Percentiles rank a stretch among this genome's conserved stretches.
These are phyloP conservation scores for Nakazawaea molendinolei DNA, from an alignment of 805 yeast genomes.

Conservation along the genomic window DNA sequence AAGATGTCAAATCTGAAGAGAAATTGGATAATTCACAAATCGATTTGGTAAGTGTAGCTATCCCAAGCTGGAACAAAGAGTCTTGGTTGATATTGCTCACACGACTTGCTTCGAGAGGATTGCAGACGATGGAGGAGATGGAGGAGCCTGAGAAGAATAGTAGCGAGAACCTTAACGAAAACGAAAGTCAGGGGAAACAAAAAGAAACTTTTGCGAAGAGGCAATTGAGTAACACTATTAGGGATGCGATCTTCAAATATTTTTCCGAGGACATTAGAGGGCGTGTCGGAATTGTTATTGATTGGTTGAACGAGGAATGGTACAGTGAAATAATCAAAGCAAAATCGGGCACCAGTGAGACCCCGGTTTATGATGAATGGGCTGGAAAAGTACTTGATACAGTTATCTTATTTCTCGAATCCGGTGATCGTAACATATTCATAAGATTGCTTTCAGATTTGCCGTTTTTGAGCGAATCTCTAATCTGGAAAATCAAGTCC, in stretches of 20 bases:
- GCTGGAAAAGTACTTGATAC: conserved; percentile 67
- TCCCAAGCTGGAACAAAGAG: conserved; percentile 46
- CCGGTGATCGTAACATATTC: conserved; percentile 71
- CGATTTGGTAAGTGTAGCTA: conserved; percentile 54
- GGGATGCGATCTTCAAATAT: conserved; percentile 66
- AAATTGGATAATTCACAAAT: conserved; percentile 22
- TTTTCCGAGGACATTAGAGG: conserved; percentile 66
- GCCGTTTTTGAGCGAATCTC: conserved; percentile 61
- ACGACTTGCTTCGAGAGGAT: conserved; percentile 79
- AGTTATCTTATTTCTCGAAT: conserved; percentile 77
- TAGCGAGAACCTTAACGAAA: conserved; percentile 15
- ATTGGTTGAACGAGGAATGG: conserved; percentile 98
- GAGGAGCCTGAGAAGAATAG: conserved; percentile 7
- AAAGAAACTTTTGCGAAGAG: no score
- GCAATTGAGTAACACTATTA: conserved; percentile 49
- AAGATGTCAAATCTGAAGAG: conserved; percentile 17
- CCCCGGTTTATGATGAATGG: conserved; percentile 61
- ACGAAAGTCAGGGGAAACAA: no score
- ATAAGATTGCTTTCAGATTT: conserved; percentile 81
- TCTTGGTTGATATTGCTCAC: conserved; percentile 75
- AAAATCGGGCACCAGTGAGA: conserved; percentile 20
- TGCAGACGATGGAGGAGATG: conserved; percentile 19
- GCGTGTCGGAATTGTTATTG: conserved; percentile 69
- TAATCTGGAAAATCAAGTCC: conserved; percentile 61
- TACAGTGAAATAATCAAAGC: conserved; percentile 44